Conservation (phyloP, 768 basidiomycete genomes). For the Amanita jacksonii region DNA sequence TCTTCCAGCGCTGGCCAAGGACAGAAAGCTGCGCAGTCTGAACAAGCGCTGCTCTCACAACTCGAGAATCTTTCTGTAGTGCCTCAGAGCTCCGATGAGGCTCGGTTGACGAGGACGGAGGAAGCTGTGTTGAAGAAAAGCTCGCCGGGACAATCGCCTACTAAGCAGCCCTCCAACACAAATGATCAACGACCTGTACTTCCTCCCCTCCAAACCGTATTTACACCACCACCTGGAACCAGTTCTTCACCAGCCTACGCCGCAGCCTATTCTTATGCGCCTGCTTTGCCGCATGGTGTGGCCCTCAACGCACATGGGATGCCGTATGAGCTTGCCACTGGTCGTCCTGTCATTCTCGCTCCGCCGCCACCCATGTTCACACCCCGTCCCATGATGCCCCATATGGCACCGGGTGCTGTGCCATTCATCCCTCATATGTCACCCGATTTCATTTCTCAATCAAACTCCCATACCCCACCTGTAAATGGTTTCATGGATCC, state of each 20-base stretch:
- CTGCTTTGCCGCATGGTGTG: constrained; percentile 63
- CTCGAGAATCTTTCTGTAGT: constrained; percentile 30
- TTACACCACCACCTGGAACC: constrained; percentile 29
- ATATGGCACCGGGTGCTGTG: constrained; percentile 35
- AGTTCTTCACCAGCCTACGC: constrained; percentile 50
- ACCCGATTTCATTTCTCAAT: constrained; percentile 50
- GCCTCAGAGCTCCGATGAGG: constrained; percentile 24
- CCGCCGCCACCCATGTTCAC: constrained; percentile 52
- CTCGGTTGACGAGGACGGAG: constrained; percentile 32
- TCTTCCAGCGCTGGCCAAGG: neutral
- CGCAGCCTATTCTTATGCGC: constrained; percentile 57
- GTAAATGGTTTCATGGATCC: constrained; percentile 59
- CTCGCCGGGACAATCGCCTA: constrained; percentile 13
- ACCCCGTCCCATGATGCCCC: constrained; percentile 55
- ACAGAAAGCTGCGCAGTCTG: constrained; percentile 15
- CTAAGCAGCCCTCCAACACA: constrained; percentile 1
- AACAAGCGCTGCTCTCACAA: constrained; percentile 26
- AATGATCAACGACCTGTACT: constrained; percentile 26
- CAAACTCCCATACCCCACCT: constrained; percentile 50
- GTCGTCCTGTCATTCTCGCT: constrained; percentile 68
- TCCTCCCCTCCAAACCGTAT: constrained; percentile 32
- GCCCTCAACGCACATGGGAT: constrained; percentile 67
- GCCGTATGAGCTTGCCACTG: constrained; percentile 76
- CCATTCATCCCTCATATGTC: constrained; percentile 60
- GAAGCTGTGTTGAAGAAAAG: constrained; percentile 37